Base-by-base conservation (phyloP, 2,329 filamentous ascomycete species). In the Pseudogymnoascus sp. region DNA sequence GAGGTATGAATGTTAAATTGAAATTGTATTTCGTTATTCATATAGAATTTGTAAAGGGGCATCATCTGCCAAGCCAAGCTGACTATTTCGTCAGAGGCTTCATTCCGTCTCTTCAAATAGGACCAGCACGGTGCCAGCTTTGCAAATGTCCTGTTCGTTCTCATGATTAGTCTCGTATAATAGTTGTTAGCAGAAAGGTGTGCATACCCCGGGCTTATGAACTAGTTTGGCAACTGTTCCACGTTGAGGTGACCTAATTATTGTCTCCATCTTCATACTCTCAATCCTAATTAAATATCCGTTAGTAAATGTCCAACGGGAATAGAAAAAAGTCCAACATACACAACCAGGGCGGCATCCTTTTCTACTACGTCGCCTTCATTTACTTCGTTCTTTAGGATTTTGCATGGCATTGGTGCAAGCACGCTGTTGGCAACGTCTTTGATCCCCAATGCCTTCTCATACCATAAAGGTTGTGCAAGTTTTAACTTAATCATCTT, bases 401-500 rank as follows among this genome's bases (percentile, higher is more conserved):
- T 88, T 78, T 97, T 97, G 77, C 95, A 97, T 1, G 95, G 95
- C 95, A 99, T 99, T 0, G 95, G 95, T 21, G 95, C 91, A 23
- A 90, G 81, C 1, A 97, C 91, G 61, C 89, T 95, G 64, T 93
- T 93, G 5, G 87, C 81, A 0, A 83, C 83, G 71, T 96, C 91
- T 73, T 91, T 93, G 65, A 90, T 78, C 0, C 93, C 93, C 6
- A 97, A 80, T 0, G 91, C 92, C 76, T 96, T 93, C 69, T 92
- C 90, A 63, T 89, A 88, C 92, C 93, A 99, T 49, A 80, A 80
- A 0, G 93, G 92, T 16, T 78, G 76, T 41, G 82, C 72, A n/a
- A 88, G 75, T 8, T 75, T 75, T 25, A 88, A 74, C 64, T 87
- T 81, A 5, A 82, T 84, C 76, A 86, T 85, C 66, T 77, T 73